Conservation (phyloP, 2,329 filamentous ascomycete species). For the Emergomyces africanus region DNA sequence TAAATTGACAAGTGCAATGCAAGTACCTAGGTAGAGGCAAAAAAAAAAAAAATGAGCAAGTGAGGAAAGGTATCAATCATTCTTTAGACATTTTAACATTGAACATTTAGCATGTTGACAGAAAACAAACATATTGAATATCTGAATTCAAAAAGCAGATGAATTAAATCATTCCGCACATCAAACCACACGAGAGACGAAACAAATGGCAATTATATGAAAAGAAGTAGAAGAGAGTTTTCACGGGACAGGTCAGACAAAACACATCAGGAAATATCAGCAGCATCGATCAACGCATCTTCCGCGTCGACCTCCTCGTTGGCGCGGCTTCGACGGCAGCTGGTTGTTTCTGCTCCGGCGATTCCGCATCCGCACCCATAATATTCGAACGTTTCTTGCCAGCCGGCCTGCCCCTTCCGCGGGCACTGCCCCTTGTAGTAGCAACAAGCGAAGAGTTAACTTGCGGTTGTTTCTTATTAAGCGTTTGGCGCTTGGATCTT, state of each 20-base stretch:
- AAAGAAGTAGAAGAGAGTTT: background rate
- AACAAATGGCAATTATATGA: background rate
- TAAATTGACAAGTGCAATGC: too few species aligned
- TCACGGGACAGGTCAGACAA: background rate
- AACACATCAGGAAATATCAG: background rate
- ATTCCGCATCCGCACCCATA: background rate
- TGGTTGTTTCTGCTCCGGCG: background rate
- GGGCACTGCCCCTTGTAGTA: background rate
- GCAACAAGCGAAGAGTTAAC: background rate
- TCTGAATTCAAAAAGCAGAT: background rate
- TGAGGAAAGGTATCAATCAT: background rate
- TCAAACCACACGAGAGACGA: background rate
- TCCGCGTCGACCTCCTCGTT: slow-evolving; percentile 3
- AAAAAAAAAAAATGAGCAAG: background rate
- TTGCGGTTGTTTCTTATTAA: background rate
- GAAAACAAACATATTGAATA: background rate
- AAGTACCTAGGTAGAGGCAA: background rate
- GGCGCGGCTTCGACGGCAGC: background rate
- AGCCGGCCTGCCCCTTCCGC: background rate
- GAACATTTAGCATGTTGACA: background rate
- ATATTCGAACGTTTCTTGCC: background rate
- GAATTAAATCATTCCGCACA: background rate
- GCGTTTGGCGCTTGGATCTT: background rate
- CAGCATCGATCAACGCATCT: background rate
- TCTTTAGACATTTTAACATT: background rate